Conservation (phyloP, 164 flowering plant species). For the Tetracentron sinense region DNA sequence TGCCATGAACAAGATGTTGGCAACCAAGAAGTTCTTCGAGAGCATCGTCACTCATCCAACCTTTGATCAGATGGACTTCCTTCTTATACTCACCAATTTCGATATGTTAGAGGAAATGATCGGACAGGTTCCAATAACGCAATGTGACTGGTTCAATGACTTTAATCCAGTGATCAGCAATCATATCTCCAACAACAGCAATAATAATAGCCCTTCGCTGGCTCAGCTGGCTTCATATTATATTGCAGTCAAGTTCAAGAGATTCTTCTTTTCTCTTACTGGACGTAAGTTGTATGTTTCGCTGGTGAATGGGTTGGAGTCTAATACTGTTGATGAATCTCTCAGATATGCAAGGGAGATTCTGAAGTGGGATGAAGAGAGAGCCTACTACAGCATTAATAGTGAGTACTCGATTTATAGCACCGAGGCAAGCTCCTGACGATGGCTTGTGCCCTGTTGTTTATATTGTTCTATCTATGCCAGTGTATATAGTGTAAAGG, state of each 20-base stretch:
- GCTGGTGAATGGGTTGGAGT: constrained; percentile 59
- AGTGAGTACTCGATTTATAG: constrained; percentile 69
- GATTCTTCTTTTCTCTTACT: constrained; percentile 61
- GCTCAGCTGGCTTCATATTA: constrained; percentile 75
- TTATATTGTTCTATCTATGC: too few species aligned
- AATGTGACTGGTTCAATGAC: constrained; percentile 86
- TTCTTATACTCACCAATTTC: constrained; percentile 71
- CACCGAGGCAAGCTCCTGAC: constrained; percentile 59
- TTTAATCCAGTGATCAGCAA: constrained; percentile 71
- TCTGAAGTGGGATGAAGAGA: constrained; percentile 90
- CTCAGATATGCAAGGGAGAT: constrained; percentile 80
- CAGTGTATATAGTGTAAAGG: too few species aligned
- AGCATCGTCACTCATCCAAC: constrained; percentile 78
- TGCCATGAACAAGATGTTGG: constrained; percentile 66
- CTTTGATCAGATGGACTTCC: constrained; percentile 74
- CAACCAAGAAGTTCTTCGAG: constrained; percentile 66
- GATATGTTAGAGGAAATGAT: constrained; percentile 77
- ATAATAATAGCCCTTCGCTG: constrained; percentile 40
- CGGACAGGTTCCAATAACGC: constrained; percentile 49
- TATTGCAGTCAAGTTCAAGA: constrained; percentile 87
- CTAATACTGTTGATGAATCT: constrained; percentile 60
- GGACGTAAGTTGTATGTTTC: constrained; percentile 74
- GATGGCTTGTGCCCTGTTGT: too few species aligned
- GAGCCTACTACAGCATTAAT: constrained; percentile 39
- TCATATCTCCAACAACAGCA: constrained; percentile 30